Evolutionary conservation across 441 rosid species (phyloP).

Genomic region (Viola pubescens): DNA sequence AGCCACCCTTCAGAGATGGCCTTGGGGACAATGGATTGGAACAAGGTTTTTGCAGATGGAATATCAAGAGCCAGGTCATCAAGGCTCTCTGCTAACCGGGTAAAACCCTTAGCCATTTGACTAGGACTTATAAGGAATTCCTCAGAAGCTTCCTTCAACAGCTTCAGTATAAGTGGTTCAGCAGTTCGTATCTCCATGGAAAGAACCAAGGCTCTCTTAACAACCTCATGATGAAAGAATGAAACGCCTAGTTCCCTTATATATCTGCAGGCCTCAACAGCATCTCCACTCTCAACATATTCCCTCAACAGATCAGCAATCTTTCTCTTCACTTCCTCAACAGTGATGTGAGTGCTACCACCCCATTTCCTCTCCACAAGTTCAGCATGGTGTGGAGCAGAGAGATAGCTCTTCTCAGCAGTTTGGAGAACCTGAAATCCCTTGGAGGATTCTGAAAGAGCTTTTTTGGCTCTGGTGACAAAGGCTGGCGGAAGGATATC

Average conservation of each 20-base stretch:
- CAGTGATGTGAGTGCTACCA: slow-evolving; percentile 85
- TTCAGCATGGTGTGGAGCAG: slow-evolving; percentile 98
- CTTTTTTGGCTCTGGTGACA: slow-evolving; percentile 72
- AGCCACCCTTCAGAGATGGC: slow-evolving; percentile 92
- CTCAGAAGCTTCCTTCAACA: slow-evolving; percentile 81
- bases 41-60: slow-evolving; percentile 70
- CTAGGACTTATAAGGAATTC: slow-evolving; percentile 94
- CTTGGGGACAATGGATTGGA: slow-evolving; percentile 49
- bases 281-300: slow-evolving; percentile 71
- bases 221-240: slow-evolving; percentile 97
- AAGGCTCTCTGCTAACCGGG: slow-evolving; percentile 76
- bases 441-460: slow-evolving; percentile 71
- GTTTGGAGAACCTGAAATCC: slow-evolving; percentile 79
- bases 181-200: slow-evolving; percentile 73
- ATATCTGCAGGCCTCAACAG: slow-evolving; percentile 89
- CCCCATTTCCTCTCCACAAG: slow-evolving; percentile 98
- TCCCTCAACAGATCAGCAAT: slow-evolving; percentile 80
- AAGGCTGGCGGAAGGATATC: slow-evolving; percentile 95
- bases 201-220: slow-evolving; percentile 86
- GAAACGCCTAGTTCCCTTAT: slow-evolving; percentile 85
- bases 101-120: slow-evolving; percentile 89
- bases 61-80: slow-evolving; percentile 95
- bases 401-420: slow-evolving; percentile 94
- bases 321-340: slow-evolving; percentile 90
- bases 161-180: slow-evolving; percentile 56